Conservation (phyloP, 768 basidiomycete genomes). For the Tulasnella sp. region DNA sequence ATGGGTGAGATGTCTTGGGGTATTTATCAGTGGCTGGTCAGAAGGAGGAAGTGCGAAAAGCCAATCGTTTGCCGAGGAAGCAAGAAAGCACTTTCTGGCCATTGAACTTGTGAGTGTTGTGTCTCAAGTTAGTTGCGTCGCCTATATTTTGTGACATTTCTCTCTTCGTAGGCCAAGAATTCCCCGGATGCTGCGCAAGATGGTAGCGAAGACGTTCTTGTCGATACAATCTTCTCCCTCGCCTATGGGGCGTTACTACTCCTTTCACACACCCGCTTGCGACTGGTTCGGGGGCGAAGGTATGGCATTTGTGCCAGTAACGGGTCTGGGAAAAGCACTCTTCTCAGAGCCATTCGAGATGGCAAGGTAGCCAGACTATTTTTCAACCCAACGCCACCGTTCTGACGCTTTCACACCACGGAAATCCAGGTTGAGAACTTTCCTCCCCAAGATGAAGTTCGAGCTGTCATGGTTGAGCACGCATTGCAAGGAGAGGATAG, state of each 20-base stretch:
- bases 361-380: conserved; percentile 65
- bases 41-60: conserved; percentile 43
- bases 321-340: conserved; percentile 93
- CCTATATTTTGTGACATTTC: not conserved
- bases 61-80: conserved; percentile 52
- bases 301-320: conserved; percentile 98
- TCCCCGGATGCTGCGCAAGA: conserved; percentile 46
- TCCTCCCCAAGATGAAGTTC: conserved; percentile 81
- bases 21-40: conserved; percentile 71
- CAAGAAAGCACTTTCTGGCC: conserved; percentile 72
- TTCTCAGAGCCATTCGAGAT: conserved; percentile 93
- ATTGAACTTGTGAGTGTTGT: conserved; percentile 59
- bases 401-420: not conserved
- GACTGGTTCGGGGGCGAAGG: conserved; percentile 84
- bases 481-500: conserved; percentile 92
- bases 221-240: conserved; percentile 92
- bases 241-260: conserved; percentile 94
- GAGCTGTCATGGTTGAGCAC: conserved; percentile 97
- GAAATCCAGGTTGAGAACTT: conserved; percentile 71
- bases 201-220: conserved; percentile 65
- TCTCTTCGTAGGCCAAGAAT: conserved; percentile 58
- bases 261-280: conserved; percentile 90
- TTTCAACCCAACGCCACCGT: not conserved
- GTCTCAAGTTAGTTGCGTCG: not conserved
- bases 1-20: conserved; percentile 74